Evolutionary conservation across 1,284 basidiomycete genomes (phyloP).

Genomic region (Malassezia restricta): DNA sequence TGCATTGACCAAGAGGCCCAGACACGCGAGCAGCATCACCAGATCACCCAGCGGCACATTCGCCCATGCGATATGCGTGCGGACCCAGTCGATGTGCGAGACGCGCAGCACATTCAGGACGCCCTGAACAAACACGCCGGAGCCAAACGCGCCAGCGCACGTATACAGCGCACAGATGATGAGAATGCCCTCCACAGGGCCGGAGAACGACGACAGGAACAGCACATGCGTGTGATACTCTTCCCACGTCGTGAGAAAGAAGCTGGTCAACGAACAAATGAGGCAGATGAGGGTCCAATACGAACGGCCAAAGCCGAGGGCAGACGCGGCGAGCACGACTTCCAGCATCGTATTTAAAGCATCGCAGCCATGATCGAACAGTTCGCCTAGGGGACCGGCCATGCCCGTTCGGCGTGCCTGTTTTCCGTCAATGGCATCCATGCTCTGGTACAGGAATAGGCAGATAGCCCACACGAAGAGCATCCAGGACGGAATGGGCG

Average conservation of each 20-base stretch:
- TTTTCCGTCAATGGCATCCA: constrained; percentile 83
- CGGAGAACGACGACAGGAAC: constrained; percentile 64
- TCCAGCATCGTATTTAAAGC: constrained; percentile 74
- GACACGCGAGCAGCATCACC: constrained; percentile 69
- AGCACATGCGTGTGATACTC: constrained; percentile 75
- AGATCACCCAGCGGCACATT: constrained; percentile 69
- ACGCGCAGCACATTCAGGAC: constrained; percentile 57
- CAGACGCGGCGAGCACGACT: constrained; percentile 25
- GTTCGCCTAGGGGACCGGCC: constrained; percentile 86
- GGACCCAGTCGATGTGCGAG: constrained; percentile 48
- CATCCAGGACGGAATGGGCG: constrained; percentile 25
- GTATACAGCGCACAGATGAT: constrained; percentile 68
- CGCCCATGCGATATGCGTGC: constrained; percentile 48
- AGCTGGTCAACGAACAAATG: constrained; percentile 75
- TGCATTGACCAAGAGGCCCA: constrained; percentile 73
- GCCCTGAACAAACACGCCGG: constrained; percentile 70
- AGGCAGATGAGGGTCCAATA: constrained; percentile 92
- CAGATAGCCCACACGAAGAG: constrained; percentile 61
- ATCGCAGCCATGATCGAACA: constrained; percentile 82
- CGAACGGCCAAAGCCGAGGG: constrained; percentile 71
- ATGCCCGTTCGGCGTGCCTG: constrained; percentile 89
- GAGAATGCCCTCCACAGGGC: constrained; percentile 90
- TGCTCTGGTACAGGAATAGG: constrained; percentile 80
- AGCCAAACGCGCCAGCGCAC: constrained; percentile 50
- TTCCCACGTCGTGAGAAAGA: constrained; percentile 92